Base-by-base conservation (phyloP, 352 stramenopile species). In the Globisporangium takayamanum region DNA sequence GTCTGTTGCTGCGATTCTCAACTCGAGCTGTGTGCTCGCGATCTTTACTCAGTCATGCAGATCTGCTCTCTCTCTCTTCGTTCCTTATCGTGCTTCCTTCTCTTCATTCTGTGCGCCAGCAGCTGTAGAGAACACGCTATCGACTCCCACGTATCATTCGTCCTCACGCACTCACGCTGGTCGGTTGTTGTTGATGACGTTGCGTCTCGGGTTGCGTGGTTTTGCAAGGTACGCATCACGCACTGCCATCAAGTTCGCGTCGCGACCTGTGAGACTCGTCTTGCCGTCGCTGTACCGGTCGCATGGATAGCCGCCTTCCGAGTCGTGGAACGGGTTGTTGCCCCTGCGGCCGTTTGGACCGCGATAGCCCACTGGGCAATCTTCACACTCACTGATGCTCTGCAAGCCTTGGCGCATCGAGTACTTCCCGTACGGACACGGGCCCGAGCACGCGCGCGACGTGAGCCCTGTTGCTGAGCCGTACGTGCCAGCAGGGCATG, bases 371-470 rank as follows among this genome's bases (percentile, higher is more conserved):
- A 70, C 39, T 26, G 74, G 69, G 16, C 82, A 90, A 53, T 87
- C 70, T 12, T 81, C 55, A 26, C 80, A 90, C n/a, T 83, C 76
- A 26, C 74, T 87, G 11, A 82, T 61, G 2, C 61, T 74, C 49
- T 80, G 70, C 7, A 89, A 58, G 0, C 82, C 82, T 39, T 73
- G 60, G 0, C 41, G 76, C 67, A 88, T 73, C 16, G 74, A 86
- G 60, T 90, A 92, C 53, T 86, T 90, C 15, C 78, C 82, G 26
- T 74, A 70, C 0, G 80, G 82, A 62, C 80, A 92, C 25, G 80
- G 82, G 1, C 64, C 78, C 5, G 78, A 77, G 60, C 82, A 90
- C 14, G 79, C 69, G 20, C 74, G 66, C 0, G 66, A 73, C 4
- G 76, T 88, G 30, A 92, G 68, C 5, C 82, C 82, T 3, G 65